Evolutionary conservation across 352 stramenopile species (phyloP).

Genomic region (Pythium rishiriense): DNA sequence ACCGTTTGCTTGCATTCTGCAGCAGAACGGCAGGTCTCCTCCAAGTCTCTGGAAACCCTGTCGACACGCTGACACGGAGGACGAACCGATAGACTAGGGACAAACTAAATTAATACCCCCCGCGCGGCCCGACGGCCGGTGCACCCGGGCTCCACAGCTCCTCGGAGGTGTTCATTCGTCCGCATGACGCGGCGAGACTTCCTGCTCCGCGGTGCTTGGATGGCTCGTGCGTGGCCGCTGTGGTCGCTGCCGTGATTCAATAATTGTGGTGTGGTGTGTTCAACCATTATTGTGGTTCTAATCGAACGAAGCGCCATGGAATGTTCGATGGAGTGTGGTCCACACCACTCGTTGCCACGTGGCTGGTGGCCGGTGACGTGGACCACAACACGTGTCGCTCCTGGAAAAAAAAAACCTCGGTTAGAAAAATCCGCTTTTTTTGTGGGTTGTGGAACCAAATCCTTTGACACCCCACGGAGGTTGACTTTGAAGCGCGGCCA

Average conservation of each 20-base stretch:
- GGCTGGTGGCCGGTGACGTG: conserved; percentile 12
- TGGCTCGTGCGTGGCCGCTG: not conserved
- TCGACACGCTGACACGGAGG: not conserved
- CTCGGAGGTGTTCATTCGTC: not conserved
- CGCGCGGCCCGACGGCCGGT: not conserved
- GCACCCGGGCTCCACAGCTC: not conserved
- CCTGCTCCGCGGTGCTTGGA: not conserved
- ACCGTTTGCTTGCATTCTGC: not conserved
- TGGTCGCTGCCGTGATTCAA: not conserved
- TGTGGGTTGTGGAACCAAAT: conserved; percentile 11
- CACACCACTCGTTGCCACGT: conserved; percentile 19
- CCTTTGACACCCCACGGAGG: not conserved
- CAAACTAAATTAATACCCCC: conserved; percentile 6
- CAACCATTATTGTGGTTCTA: not conserved
- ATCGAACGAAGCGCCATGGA: too few relatives aligned
- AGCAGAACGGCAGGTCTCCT: not conserved
- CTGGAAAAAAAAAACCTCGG: conserved; percentile 21
- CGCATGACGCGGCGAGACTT: conserved; percentile 5
- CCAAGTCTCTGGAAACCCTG: too few relatives aligned
- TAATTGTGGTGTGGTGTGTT: not conserved
- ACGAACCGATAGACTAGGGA: conserved; percentile 2
- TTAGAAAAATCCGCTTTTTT: too few relatives aligned
- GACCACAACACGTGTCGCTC: conserved; percentile 6
- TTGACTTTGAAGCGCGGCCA: conserved; percentile 17
- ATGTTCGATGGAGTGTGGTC: conserved; percentile 24